Percentiles rank a stretch among this genome's conserved stretches.
phyloP scores from a whole-genome alignment of 495 filamentous ascomycete species.

The Penicillium salamii region DNA sequence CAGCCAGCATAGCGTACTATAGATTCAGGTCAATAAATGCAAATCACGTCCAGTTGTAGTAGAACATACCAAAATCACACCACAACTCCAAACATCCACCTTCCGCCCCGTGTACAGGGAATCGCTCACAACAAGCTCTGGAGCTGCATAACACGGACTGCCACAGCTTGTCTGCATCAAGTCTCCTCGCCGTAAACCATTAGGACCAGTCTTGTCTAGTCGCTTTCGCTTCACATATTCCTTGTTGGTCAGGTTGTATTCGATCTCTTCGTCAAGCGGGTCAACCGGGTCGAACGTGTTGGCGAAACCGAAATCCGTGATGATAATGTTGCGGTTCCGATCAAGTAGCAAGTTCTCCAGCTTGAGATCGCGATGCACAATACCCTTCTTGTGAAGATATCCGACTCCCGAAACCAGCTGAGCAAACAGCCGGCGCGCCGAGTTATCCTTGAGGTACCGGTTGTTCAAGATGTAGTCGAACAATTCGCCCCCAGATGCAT shows the following conservation, averaged over 20 bases:
- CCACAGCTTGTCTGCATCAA: slow-evolving; percentile 59
- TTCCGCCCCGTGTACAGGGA: slow-evolving; percentile 95
- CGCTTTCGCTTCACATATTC: slow-evolving; percentile 78
- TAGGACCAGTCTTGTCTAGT: slow-evolving; percentile 76
- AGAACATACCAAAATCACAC: slow-evolving; percentile 88
- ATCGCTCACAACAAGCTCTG: slow-evolving; percentile 96
- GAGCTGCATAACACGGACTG: slow-evolving; percentile 86
- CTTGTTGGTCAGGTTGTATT: slow-evolving; percentile 78
- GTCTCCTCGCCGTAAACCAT: slow-evolving; percentile 73
- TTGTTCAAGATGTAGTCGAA: slow-evolving; percentile 99
- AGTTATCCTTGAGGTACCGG: slow-evolving; percentile 89
- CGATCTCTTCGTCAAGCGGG: slow-evolving; percentile 85
- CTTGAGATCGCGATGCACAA: slow-evolving; percentile 97
- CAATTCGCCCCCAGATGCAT: slow-evolving; percentile 93
- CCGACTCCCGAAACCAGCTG: slow-evolving; percentile 96
- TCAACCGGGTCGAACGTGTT: slow-evolving; percentile 93
- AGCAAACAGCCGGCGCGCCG: slow-evolving; percentile 87
- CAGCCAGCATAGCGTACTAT: slow-evolving; percentile 98
- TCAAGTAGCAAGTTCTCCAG: slow-evolving; percentile 95
- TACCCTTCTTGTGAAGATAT: slow-evolving; percentile 98
- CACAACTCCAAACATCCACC: slow-evolving; percentile 99
- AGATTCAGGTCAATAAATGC: slow-evolving; percentile 3
- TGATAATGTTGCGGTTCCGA: slow-evolving; percentile 97
- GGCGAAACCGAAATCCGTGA: slow-evolving; percentile 98
- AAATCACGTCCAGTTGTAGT: neutral